Percentiles rank a stretch among this genome's conserved stretches.
These are phyloP conservation scores for Metschnikowia shivogae DNA, from an alignment of 805 yeast genomes.

Conservation along the genomic window DNA sequence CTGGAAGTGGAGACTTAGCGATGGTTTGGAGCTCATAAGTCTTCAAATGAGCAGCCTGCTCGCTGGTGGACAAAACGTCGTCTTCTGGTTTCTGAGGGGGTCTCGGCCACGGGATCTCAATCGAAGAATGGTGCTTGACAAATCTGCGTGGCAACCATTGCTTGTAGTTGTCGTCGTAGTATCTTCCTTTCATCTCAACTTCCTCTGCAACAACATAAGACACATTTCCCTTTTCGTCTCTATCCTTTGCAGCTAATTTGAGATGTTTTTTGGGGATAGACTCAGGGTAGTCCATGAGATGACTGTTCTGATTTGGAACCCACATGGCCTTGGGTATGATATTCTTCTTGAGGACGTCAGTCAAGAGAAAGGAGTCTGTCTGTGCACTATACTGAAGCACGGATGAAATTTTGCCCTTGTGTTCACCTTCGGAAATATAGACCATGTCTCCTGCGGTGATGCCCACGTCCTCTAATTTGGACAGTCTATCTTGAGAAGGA, in stretches of 20 bases:
- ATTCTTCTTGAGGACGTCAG: constrained; percentile 61
- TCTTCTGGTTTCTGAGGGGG: constrained; percentile 53
- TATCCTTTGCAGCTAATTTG: constrained; percentile 74
- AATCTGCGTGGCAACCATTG: constrained; percentile 73
- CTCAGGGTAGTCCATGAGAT: constrained; percentile 65
- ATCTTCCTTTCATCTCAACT: constrained; percentile 60
- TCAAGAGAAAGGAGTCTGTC: constrained; percentile 61
- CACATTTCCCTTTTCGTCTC: constrained; percentile 57
- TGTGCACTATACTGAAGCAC: constrained; percentile 56
- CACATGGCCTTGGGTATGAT: constrained; percentile 72
- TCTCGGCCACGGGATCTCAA: constrained; percentile 87
- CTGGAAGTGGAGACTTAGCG: constrained; percentile 65
- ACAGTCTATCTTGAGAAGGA: constrained; percentile 32
- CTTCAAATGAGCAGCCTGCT: constrained; percentile 59
- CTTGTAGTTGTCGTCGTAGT: constrained; percentile 72
- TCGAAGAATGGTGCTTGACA: constrained; percentile 62
- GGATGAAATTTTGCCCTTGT: constrained; percentile 70
- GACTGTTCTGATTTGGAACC: constrained; percentile 67
- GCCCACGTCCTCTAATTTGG: constrained; percentile 51
- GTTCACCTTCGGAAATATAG: constrained; percentile 62
- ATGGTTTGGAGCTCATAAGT: constrained; percentile 70
- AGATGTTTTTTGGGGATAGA: constrained; percentile 57
- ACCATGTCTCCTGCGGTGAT: constrained; percentile 76
- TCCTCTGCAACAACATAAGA: constrained; percentile 78
- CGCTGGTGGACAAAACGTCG: constrained; percentile 53